Evolutionary conservation across 441 rosid genomes (phyloP).

Genomic region (Rhodomyrtus psidioides): DNA sequence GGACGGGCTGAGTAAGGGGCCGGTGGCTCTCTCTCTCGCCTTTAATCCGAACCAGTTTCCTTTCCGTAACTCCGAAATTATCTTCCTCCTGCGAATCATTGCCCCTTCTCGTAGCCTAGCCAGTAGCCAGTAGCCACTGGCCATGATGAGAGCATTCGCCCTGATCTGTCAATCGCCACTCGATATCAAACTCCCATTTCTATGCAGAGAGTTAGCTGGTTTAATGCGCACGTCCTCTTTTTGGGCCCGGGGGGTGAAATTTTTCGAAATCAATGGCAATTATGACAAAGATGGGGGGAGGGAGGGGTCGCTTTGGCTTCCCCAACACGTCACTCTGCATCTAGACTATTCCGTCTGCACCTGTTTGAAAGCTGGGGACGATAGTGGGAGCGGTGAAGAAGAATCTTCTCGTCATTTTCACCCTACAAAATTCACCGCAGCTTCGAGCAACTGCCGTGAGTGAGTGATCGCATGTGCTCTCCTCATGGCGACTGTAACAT

Average conservation of each 20-base stretch:
- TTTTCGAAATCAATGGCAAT: not conserved
- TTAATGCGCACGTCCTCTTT: not conserved
- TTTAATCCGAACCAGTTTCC: not conserved
- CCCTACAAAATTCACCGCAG: not conserved
- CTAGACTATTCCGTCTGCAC: not conserved
- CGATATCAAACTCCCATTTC: not conserved
- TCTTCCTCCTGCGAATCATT: not conserved
- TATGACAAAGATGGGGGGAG: not conserved
- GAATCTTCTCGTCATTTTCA: not conserved
- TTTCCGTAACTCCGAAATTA: not conserved
- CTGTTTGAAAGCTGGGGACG: not conserved
- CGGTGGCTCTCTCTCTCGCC: not conserved
- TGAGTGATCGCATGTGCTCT: no score
- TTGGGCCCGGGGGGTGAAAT: not conserved
- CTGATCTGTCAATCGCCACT: not conserved
- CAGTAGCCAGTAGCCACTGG: not conserved
- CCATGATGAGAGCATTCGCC: not conserved
- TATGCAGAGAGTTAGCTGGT: not conserved
- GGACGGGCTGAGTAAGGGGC: no score
- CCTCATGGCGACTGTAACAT: no score
- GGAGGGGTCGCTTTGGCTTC: not conserved
- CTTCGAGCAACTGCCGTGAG: not conserved
- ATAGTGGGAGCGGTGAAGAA: not conserved
- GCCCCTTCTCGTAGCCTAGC: not conserved
- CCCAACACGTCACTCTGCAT: not conserved